Evolutionary conservation across 2,329 filamentous ascomycete species (phyloP).

Genomic region (Gyromitra esculenta): DNA sequence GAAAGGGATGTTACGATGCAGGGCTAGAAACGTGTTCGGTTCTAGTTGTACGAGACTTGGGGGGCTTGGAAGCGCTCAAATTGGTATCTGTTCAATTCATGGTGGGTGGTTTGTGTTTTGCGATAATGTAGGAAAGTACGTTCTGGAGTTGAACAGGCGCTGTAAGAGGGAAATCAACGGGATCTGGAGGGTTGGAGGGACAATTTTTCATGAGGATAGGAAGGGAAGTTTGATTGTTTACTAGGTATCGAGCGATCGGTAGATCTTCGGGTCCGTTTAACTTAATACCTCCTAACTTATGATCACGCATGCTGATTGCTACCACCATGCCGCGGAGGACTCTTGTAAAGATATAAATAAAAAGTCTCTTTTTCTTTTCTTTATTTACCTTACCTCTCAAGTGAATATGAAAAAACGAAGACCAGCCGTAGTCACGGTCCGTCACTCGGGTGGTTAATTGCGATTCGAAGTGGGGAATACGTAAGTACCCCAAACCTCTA

Average conservation of each 20-base stretch:
- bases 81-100: conserved; percentile 27
- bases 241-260: conserved; percentile 7
- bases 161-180: conserved; percentile 29
- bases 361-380: background rate
- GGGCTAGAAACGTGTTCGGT: background rate
- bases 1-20: background rate
- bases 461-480: background rate
- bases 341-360: background rate
- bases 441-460: conserved; percentile 25
- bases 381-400: background rate
- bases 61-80: conserved; percentile 27
- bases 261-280: background rate
- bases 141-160: conserved; percentile 31
- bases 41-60: conserved; percentile 30
- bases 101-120: conserved; percentile 27
- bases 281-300: background rate
- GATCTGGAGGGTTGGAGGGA: conserved; percentile 31
- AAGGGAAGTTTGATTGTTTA: conserved; percentile 34
- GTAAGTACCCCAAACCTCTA: background rate
- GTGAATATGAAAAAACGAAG: background rate
- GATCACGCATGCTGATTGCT: background rate
- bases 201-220: conserved; percentile 22
- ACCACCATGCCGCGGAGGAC: background rate
- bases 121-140: conserved; percentile 20
- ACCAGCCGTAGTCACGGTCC: background rate